Evolutionary conservation across 495 filamentous ascomycete genomes (phyloP).

Genomic region (Annulohypoxylon maeteangense): DNA sequence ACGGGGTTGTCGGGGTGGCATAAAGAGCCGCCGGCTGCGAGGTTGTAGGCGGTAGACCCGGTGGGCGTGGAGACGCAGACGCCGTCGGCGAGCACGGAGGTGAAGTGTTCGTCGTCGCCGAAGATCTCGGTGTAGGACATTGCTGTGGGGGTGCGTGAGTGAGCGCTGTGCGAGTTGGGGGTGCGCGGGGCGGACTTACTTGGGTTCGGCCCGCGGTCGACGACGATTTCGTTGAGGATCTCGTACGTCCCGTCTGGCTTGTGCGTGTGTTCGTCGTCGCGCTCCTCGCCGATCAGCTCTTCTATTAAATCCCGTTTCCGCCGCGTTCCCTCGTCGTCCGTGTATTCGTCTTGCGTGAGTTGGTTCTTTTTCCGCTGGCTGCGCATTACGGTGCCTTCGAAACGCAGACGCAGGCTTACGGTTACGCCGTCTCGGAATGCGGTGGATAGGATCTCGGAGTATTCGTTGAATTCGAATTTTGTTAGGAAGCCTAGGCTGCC

Average conservation of each 20-base stretch:
- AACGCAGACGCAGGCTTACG: slow-evolving; percentile 86
- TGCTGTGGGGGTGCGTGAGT: slow-evolving; percentile 56
- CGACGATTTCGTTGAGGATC: slow-evolving; percentile 92
- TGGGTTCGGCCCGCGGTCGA: slow-evolving; percentile 90
- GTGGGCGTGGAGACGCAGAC: slow-evolving; percentile 92
- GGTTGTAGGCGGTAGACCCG: slow-evolving; percentile 96
- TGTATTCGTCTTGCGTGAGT: slow-evolving; percentile 39
- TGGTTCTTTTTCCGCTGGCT: slow-evolving; percentile 63
- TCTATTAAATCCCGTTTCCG: slow-evolving; percentile 78
- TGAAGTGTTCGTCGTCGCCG: slow-evolving; percentile 95
- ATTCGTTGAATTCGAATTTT: slow-evolving; percentile 89
- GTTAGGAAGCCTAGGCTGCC: slow-evolving; percentile 95
- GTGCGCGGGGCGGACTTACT: slow-evolving; percentile 61
- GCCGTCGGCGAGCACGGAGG: slow-evolving; percentile 85
- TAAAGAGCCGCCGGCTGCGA: slow-evolving; percentile 92
- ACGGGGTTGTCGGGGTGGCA: slow-evolving; percentile 98
- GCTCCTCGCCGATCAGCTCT: slow-evolving; percentile 85
- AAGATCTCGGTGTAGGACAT: slow-evolving; percentile 92
- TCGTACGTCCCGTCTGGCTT: slow-evolving; percentile 81
- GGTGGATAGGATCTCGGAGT: slow-evolving; percentile 72
- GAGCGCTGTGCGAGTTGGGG: too few species aligned
- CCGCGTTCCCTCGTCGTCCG: slow-evolving; percentile 42
- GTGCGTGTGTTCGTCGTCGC: slow-evolving; percentile 83
- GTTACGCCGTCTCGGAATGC: slow-evolving; percentile 86
- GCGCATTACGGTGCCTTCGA: slow-evolving; percentile 95